phyloP scores from a whole-genome alignment of 2,329 filamentous ascomycete genomes.

The Fusarium stilboides region DNA sequence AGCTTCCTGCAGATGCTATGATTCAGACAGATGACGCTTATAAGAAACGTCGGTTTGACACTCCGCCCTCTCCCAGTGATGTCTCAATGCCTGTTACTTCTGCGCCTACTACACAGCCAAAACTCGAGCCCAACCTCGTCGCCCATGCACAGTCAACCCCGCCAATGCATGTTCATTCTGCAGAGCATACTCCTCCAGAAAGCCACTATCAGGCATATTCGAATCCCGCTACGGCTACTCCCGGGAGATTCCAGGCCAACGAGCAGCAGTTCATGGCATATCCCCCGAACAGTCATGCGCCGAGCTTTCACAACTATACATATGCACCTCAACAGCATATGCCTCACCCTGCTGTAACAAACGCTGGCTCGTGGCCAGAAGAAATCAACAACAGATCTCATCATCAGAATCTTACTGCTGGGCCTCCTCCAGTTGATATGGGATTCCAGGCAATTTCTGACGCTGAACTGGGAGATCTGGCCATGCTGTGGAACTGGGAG shows the following conservation, averaged over 20 bases:
- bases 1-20: conserved; percentile 13
- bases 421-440: not conserved
- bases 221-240: not conserved
- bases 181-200: not conserved
- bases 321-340: not conserved
- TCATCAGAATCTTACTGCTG: conserved; percentile 5
- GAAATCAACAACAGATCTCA: not conserved
- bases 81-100: not conserved
- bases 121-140: not conserved
- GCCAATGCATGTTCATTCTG: not conserved
- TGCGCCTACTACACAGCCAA: not conserved
- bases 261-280: not conserved
- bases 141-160: not conserved
- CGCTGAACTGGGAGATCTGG: conserved; percentile 23
- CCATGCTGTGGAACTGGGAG: conserved; percentile 35
- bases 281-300: not conserved
- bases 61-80: not conserved
- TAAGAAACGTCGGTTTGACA: conserved; percentile 23
- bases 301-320: conserved; percentile 1
- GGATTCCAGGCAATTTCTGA: conserved; percentile 26
- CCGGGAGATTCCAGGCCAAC: not conserved
- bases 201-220: not conserved
- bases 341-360: no score
- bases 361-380: not conserved
- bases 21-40: conserved; percentile 8